phyloP scores from a whole-genome alignment of 257 asterid species.

The Solanum appendiculatum region DNA sequence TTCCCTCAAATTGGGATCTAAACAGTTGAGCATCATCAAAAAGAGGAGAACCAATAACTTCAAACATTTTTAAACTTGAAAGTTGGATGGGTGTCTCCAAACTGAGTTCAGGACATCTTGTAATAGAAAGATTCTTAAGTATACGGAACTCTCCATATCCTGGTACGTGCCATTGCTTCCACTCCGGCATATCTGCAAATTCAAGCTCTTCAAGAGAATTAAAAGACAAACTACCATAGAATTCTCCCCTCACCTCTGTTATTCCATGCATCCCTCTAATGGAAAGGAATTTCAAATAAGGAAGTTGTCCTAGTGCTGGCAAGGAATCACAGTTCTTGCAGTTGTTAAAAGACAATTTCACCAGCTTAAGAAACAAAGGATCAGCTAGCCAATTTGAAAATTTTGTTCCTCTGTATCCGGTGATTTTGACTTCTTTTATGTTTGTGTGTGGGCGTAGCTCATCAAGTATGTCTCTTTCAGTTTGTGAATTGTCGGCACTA shows the following conservation, averaged over 20 bases:
- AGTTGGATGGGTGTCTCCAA: not conserved
- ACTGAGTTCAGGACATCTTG: not conserved
- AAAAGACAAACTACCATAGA: not conserved
- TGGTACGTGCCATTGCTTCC: not conserved
- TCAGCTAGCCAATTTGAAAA: not conserved
- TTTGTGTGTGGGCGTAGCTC: not conserved
- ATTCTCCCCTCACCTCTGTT: not conserved
- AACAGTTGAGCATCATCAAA: too few relatives aligned
- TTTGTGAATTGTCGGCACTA: not conserved
- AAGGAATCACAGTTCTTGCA: not conserved
- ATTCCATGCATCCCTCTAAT: not conserved
- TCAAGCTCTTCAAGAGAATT: not conserved
- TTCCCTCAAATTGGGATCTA: not conserved
- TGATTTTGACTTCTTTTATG: not conserved
- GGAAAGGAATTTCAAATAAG: not conserved
- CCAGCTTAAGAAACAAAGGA: not conserved
- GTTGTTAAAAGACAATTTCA: not conserved
- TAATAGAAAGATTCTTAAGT: fast-evolving
- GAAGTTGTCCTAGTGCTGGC: not conserved
- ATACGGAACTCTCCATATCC: not conserved
- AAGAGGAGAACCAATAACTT: too few relatives aligned
- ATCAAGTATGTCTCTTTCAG: not conserved
- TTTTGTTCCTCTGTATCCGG: not conserved
- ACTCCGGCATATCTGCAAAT: not conserved
- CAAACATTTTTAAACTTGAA: too few relatives aligned